Conservation (phyloP, 2,329 filamentous ascomycete species). For the Cladophialophora carrionii region DNA sequence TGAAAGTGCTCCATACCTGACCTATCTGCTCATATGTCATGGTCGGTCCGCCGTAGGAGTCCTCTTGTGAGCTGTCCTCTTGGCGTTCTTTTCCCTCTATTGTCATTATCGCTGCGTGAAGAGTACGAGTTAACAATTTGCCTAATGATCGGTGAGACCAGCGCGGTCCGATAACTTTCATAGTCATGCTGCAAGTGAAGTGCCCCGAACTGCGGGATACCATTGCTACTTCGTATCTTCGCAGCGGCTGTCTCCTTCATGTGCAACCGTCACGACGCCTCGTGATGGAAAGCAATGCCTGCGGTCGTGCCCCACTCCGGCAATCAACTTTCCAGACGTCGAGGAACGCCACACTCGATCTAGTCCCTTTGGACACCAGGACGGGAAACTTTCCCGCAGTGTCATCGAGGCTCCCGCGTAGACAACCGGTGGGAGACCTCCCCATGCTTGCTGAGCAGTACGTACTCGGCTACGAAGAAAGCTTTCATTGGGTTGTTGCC, state of each 20-base stretch:
- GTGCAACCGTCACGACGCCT: background rate
- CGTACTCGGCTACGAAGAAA: background rate
- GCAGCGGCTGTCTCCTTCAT: background rate
- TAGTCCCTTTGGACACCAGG: background rate
- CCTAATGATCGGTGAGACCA: background rate
- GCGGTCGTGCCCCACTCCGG: background rate
- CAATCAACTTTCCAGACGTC: background rate
- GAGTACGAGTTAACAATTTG: background rate
- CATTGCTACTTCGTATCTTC: background rate
- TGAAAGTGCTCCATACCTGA: too few species aligned
- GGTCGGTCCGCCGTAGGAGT: background rate
- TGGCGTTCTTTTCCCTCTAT: too few species aligned
- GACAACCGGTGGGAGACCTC: background rate
- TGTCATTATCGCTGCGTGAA: too few species aligned
- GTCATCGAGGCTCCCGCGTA: background rate
- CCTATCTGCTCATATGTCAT: background rate
- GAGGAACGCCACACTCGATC: background rate
- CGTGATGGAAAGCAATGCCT: background rate
- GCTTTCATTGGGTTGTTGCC: background rate
- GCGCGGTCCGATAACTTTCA: background rate
- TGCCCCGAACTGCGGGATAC: background rate
- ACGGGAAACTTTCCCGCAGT: background rate
- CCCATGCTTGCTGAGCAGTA: background rate
- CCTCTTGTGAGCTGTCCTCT: too few species aligned
- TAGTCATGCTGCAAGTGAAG: background rate